Evolutionary conservation across 306 rosid genomes (phyloP).

Genomic region (Lathyrus aphaca): DNA sequence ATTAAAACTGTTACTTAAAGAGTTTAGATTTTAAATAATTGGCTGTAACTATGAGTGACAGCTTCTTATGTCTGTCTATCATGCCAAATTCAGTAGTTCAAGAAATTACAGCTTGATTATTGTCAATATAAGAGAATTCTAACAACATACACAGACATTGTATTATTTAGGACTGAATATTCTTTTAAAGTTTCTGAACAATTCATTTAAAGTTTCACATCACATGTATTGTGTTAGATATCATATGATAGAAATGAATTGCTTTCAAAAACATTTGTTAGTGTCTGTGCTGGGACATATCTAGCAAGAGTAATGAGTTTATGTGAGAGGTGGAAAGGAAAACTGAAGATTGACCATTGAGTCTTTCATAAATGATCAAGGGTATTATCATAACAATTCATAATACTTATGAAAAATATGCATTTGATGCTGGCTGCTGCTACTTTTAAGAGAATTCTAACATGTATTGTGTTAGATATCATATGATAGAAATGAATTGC

Average conservation of each 20-base stretch:
- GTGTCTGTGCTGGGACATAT: background rate
- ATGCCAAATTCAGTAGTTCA: constrained; percentile 16
- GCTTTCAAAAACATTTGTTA: constrained; percentile 24
- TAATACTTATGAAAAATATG: constrained; percentile 1
- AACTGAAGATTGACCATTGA: background rate
- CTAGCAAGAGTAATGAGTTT: constrained; percentile 11
- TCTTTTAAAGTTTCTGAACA: no score
- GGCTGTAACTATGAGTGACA: constrained; percentile 17
- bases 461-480: constrained; percentile 29
- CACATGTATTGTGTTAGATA: constrained; percentile 28
- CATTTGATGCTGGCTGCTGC: constrained; percentile 19
- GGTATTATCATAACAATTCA: constrained; percentile 12
- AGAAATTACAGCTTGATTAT: constrained; percentile 21
- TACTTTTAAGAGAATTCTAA: no score
- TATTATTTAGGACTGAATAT: constrained; percentile 25
- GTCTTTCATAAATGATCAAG: constrained; percentile 33
- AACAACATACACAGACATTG: constrained; percentile 11
- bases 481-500: constrained; percentile 13
- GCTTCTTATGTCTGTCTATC: constrained; percentile 30
- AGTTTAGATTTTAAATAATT: constrained; percentile 16
- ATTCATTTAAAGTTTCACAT: background rate
- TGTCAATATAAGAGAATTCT: constrained; percentile 1
- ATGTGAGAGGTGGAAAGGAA: constrained; percentile 26
- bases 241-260: constrained; percentile 16
- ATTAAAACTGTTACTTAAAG: constrained; percentile 19